phyloP scores from a whole-genome alignment of 2,329 filamentous ascomycete species.

The Alternaria sp. region DNA sequence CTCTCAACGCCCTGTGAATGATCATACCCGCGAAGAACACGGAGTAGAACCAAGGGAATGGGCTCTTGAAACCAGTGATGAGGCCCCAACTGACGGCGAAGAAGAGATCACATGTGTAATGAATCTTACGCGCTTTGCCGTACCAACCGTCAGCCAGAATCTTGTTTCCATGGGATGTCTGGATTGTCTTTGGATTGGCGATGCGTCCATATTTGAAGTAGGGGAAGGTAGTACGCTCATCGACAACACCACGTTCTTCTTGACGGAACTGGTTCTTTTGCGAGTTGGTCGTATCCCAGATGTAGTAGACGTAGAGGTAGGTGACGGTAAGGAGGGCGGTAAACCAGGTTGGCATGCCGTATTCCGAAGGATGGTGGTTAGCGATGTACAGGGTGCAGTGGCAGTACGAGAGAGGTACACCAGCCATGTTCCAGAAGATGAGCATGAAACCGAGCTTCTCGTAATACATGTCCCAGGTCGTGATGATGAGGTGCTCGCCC shows the following conservation, averaged over 20 bases:
- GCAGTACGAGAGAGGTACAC: slow-evolving; percentile 90
- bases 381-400: slow-evolving; percentile 92
- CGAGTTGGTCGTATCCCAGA: slow-evolving; percentile 91
- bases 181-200: slow-evolving; percentile 80
- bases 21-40: slow-evolving; percentile 84
- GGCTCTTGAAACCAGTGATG: slow-evolving; percentile 81
- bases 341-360: slow-evolving; percentile 76
- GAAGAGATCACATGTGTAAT: slow-evolving; percentile 82
- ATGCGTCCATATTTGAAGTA: slow-evolving; percentile 89
- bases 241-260: slow-evolving; percentile 73
- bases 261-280: slow-evolving; percentile 94
- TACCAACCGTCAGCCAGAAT: slow-evolving; percentile 85
- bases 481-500: slow-evolving; percentile 88
- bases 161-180: slow-evolving; percentile 74
- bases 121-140: slow-evolving; percentile 77
- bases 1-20: slow-evolving; percentile 75
- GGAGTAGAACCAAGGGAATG: slow-evolving; percentile 90
- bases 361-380: slow-evolving; percentile 79
- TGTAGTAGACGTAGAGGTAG: slow-evolving; percentile 87
- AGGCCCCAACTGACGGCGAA: slow-evolving; percentile 81
- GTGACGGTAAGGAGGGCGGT: slow-evolving; percentile 70
- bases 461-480: slow-evolving; percentile 96
- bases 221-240: slow-evolving; percentile 82
- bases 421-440: slow-evolving; percentile 96
- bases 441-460: slow-evolving; percentile 98